phyloP scores from a whole-genome alignment of 2,329 filamentous ascomycete species.

The Didymella exigua region DNA sequence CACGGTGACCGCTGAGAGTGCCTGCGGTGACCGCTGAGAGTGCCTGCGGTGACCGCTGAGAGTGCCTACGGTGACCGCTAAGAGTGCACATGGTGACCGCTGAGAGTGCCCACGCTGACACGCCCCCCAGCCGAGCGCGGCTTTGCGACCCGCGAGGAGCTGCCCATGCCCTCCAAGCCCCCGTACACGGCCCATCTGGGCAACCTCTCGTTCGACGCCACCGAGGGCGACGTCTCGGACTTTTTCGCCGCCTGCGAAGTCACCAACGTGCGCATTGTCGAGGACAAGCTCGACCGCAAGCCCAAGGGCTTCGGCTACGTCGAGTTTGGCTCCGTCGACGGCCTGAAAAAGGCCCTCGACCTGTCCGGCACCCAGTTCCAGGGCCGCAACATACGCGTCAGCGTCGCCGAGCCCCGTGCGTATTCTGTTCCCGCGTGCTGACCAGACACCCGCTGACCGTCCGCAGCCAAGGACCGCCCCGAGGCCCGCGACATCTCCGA shows the following conservation, averaged over 20 bases:
- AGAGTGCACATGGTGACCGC: too few relatives aligned
- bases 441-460: slow-evolving; percentile 17
- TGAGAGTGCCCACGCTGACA: too few relatives aligned
- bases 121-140: slow-evolving; percentile 34
- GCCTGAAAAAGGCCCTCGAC: slow-evolving; percentile 86
- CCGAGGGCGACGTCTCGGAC: slow-evolving; percentile 77
- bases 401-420: slow-evolving; percentile 97
- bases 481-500: slow-evolving; percentile 83
- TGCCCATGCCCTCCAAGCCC: slow-evolving; percentile 87
- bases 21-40: too few relatives aligned
- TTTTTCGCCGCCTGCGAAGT: slow-evolving; percentile 87
- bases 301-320: slow-evolving; percentile 99
- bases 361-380: slow-evolving; percentile 83
- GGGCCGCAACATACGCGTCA: slow-evolving; percentile 88
- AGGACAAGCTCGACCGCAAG: slow-evolving; percentile 90
- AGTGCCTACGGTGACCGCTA: too few relatives aligned
- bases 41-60: too few relatives aligned
- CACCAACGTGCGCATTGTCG: slow-evolving; percentile 91
- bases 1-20: too few relatives aligned
- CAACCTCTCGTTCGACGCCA: slow-evolving; percentile 95
- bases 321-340: slow-evolving; percentile 86
- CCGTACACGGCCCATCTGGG: slow-evolving; percentile 95
- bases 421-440: slow-evolving; percentile 26
- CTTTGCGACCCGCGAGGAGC: slow-evolving; percentile 67
- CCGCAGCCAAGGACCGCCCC: slow-evolving; percentile 79